These are phyloP conservation scores for Mortierella sp. DNA, from an alignment of 371 early-diverging fungal genomes.

Conservation along the genomic window DNA sequence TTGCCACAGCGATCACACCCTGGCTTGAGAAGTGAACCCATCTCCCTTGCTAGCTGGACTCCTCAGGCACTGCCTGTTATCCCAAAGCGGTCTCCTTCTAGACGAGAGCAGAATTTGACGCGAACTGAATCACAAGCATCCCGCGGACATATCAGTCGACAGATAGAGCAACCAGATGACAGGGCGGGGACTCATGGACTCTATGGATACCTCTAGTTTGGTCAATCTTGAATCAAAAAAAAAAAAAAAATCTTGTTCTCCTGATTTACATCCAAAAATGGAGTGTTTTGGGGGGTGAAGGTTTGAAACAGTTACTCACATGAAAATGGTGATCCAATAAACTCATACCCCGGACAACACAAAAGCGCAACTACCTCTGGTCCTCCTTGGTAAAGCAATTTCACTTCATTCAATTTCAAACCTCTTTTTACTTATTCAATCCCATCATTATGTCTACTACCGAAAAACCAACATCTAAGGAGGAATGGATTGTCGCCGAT, in stretches of 20 bases:
- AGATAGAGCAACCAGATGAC: background rate
- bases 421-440: background rate
- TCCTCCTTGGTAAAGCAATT: no score
- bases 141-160: background rate
- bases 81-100: slow-evolving; percentile 1
- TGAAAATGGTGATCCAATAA: no score
- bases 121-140: background rate
- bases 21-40: background rate
- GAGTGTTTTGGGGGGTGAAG: no score
- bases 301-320: no score
- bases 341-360: no score
- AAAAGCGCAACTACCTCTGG: no score
- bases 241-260: background rate
- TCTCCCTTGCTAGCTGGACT: background rate
- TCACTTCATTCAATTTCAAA: background rate
- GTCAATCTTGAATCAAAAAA: background rate
- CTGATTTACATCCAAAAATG: background rate
- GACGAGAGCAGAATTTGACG: background rate
- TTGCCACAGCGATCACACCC: background rate
- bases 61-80: background rate
- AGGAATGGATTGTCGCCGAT: slow-evolving; percentile 47
- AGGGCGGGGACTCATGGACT: slow-evolving; percentile 7
- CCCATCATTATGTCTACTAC: slow-evolving; percentile 2
- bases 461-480: slow-evolving; percentile 32
- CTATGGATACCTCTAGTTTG: slow-evolving; percentile 18